These are phyloP conservation scores for Celoporthe dispersa DNA, from an alignment of 2,329 filamentous ascomycete genomes.

Conservation along the genomic window DNA sequence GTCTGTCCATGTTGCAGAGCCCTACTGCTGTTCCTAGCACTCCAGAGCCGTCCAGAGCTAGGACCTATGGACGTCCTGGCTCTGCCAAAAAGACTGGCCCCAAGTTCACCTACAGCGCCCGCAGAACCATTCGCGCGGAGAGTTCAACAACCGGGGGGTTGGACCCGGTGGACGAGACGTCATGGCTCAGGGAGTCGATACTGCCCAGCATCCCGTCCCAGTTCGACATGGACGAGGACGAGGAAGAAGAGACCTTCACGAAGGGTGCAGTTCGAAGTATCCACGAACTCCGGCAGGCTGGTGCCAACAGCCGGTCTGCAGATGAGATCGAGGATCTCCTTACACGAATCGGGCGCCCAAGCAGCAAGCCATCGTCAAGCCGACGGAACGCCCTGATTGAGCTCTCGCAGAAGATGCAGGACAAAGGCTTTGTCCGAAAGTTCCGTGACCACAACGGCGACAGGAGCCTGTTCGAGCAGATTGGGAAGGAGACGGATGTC, in stretches of 20 bases:
- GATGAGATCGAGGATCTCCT: slow-evolving; percentile 69
- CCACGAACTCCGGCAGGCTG: slow-evolving; percentile 68
- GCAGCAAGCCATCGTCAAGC: slow-evolving; percentile 51
- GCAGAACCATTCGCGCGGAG: slow-evolving; percentile 41
- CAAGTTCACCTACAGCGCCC: slow-evolving; percentile 45
- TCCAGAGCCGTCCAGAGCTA: slow-evolving; percentile 30
- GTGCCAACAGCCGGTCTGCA: slow-evolving; percentile 67
- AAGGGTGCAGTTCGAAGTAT: slow-evolving; percentile 63
- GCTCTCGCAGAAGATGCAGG: slow-evolving; percentile 60
- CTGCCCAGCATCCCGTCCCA: slow-evolving; percentile 34
- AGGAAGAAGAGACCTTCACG: slow-evolving; percentile 46
- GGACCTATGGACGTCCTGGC: slow-evolving; percentile 32
- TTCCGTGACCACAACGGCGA: slow-evolving; percentile 78
- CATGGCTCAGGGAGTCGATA: slow-evolving; percentile 34
- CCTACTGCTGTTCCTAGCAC: slow-evolving; percentile 34
- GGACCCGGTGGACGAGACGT: slow-evolving; percentile 29
- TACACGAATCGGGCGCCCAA: slow-evolving; percentile 61
- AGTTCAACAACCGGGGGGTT: slow-evolving; percentile 20
- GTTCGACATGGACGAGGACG: slow-evolving; percentile 47
- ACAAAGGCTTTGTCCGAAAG: slow-evolving; percentile 67
- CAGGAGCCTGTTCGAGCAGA: slow-evolving; percentile 66
- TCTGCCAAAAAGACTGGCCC: slow-evolving; percentile 39
- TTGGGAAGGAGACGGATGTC: slow-evolving; percentile 63
- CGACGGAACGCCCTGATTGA: slow-evolving; percentile 64
- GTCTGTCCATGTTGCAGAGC: slow-evolving; percentile 17